Conservation (phyloP, 2,329 filamentous ascomycete genomes). For the Graphilbum sp. region DNA sequence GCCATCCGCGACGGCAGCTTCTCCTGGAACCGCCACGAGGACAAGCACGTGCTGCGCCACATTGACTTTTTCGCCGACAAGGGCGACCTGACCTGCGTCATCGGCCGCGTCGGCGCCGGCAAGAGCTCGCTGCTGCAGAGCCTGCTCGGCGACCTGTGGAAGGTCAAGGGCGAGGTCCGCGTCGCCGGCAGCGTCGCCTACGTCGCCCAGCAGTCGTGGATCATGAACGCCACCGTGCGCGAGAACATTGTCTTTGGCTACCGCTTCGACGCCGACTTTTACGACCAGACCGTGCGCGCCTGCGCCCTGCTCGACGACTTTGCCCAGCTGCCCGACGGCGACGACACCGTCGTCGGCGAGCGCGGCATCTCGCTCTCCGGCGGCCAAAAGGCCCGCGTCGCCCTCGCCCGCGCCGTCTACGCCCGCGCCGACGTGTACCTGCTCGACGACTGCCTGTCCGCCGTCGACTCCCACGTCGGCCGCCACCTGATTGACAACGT, state of each 20-base stretch:
- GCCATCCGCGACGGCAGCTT: slow-evolving; percentile 73
- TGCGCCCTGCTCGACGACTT: slow-evolving; percentile 89
- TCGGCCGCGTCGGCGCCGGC: slow-evolving; percentile 84
- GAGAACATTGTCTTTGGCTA: slow-evolving; percentile 97
- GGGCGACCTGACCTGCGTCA: slow-evolving; percentile 81
- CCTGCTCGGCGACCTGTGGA: slow-evolving; percentile 84
- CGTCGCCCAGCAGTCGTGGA: slow-evolving; percentile 85
- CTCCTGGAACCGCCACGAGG: slow-evolving; percentile 71
- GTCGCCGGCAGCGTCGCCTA: slow-evolving; percentile 77
- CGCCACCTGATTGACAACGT: slow-evolving; percentile 91
- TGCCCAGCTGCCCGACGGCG: slow-evolving; percentile 79
- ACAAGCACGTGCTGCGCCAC: slow-evolving; percentile 44
- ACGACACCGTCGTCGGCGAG: slow-evolving; percentile 92
- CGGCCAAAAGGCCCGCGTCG: slow-evolving; percentile 88
- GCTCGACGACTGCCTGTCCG: slow-evolving; percentile 84
- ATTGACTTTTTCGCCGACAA: slow-evolving; percentile 84
- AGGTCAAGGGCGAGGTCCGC: slow-evolving; percentile 66
- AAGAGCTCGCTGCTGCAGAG: slow-evolving; percentile 88
- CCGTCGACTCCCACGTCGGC: slow-evolving; percentile 96
- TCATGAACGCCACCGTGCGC: slow-evolving; percentile 93
- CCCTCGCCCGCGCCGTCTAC: slow-evolving; percentile 85
- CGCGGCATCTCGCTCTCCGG: slow-evolving; percentile 91
- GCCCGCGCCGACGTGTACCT: slow-evolving; percentile 93
- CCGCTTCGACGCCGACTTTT: slow-evolving; percentile 83
- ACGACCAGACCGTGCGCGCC: slow-evolving; percentile 80